These are phyloP conservation scores for Yamadazyma takamatsuzukensis DNA, from an alignment of 805 yeast genomes.

Conservation along the genomic window DNA sequence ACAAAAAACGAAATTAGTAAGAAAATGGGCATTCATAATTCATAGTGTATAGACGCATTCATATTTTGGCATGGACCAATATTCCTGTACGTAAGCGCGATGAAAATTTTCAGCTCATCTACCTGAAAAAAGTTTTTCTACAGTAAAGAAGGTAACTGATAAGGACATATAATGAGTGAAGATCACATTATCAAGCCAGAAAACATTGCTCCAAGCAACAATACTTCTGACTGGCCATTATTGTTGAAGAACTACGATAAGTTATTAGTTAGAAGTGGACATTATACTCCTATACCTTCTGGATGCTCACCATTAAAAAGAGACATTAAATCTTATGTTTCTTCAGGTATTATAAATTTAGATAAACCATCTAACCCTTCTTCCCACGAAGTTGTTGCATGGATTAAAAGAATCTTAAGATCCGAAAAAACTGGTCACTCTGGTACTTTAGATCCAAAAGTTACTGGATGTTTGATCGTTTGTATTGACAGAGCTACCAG, in stretches of 20 bases:
- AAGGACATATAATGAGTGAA: constrained; percentile 46
- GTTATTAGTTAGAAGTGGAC: constrained; percentile 91
- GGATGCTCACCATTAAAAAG: constrained; percentile 94
- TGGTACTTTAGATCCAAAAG: constrained; percentile 98
- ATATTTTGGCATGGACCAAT: background rate
- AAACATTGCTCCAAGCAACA: constrained; percentile 68
- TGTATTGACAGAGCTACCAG: constrained; percentile 98
- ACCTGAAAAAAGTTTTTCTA: constrained; percentile 8
- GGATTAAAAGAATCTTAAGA: constrained; percentile 95
- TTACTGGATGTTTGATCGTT: constrained; percentile 97
- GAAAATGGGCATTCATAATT: constrained; percentile 10
- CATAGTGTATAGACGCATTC: background rate
- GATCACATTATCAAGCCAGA: constrained; percentile 88
- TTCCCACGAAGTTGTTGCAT: constrained; percentile 98
- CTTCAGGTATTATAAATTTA: constrained; percentile 94
- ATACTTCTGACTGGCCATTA: constrained; percentile 94
- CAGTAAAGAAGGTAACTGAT: no score
- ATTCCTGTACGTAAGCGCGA: constrained; percentile 6
- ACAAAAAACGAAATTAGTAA: constrained; percentile 27
- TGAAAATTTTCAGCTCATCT: constrained; percentile 6
- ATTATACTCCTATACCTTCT: constrained; percentile 94
- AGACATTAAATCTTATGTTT: constrained; percentile 83
- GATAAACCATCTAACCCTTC: constrained; percentile 99
- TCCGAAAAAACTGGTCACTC: constrained; percentile 98
- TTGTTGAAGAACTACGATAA: constrained; percentile 91